These are phyloP conservation scores for Exophiala dermatitidis DNA, from an alignment of 2,329 filamentous ascomycete genomes.

Conservation along the genomic window DNA sequence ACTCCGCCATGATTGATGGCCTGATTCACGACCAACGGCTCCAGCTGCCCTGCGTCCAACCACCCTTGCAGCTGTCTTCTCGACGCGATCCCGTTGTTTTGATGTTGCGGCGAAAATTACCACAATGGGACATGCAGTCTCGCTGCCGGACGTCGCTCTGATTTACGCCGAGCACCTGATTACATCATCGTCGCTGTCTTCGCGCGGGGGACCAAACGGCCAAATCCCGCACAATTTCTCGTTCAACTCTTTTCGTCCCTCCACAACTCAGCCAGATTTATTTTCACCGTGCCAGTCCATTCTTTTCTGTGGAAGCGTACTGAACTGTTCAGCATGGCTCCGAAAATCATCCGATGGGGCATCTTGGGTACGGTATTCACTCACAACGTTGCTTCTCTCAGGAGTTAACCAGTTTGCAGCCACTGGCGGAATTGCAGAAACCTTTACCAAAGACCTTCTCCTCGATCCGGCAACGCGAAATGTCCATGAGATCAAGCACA, in stretches of 20 bases:
- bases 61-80: too few relatives aligned
- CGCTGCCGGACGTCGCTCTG: too few relatives aligned
- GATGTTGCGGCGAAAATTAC: background rate
- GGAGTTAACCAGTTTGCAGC: constrained; percentile 28
- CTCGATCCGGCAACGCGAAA: constrained; percentile 63
- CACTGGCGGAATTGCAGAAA: constrained; percentile 43
- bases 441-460: constrained; percentile 70
- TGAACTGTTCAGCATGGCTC: constrained; percentile 1
- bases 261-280: background rate
- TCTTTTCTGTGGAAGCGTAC: background rate
- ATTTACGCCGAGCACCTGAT: background rate
- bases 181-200: background rate
- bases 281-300: too few relatives aligned
- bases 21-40: too few relatives aligned
- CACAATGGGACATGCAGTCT: too few relatives aligned
- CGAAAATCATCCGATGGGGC: constrained; percentile 13
- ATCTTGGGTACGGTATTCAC: constrained; percentile 4
- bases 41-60: too few relatives aligned
- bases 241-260: background rate
- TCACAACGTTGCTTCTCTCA: background rate
- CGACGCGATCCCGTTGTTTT: too few relatives aligned
- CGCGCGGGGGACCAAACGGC: background rate
- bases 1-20: too few relatives aligned
- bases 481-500: constrained; percentile 66
- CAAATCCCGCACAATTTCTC: background rate